Percentiles rank a stretch among this genome's conserved stretches.
Conservation (phyloP, 225 moss, liverwort and hornwort species). For the Ulota crispa region DNA sequence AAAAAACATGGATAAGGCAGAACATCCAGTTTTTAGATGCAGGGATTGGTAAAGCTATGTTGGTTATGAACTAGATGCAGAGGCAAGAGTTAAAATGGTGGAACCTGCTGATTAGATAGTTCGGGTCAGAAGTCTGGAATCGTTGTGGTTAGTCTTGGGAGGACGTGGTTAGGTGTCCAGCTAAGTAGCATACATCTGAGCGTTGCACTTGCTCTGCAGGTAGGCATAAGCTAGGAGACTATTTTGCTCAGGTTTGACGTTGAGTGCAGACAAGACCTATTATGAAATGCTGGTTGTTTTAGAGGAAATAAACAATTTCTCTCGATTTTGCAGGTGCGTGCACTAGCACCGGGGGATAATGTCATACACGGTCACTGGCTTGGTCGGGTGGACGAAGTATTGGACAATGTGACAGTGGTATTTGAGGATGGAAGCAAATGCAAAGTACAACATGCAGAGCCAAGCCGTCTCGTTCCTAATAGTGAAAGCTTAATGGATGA, state of each 20-base stretch:
- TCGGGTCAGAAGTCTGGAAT: not conserved
- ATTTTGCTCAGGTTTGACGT: conserved; percentile 2
- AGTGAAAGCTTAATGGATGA: conserved; percentile 74
- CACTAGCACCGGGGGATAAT: conserved; percentile 79
- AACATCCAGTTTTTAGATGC: too few species aligned
- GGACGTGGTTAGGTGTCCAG: conserved; percentile 9
- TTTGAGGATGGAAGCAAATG: conserved; percentile 95
- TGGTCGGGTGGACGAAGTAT: conserved; percentile 92
- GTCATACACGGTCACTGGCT: conserved; percentile 85
- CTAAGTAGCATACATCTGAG: not conserved
- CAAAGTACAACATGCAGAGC: conserved; percentile 73
- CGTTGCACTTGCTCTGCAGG: not conserved
- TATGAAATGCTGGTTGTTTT: conserved; percentile 4
- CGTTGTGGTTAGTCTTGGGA: not conserved
- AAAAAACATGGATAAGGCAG: too few species aligned
- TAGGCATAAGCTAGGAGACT: not conserved
- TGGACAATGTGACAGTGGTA: conserved; percentile 84
- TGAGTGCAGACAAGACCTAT: not conserved
- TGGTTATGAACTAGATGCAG: conserved; percentile 7
- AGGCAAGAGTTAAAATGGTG: not conserved
- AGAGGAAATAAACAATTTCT: conserved; percentile 4
- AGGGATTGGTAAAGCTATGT: not conserved
- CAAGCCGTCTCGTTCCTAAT: conserved; percentile 59
- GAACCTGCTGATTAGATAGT: not conserved
- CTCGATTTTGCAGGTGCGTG: conserved; percentile 58